Evolutionary conservation across 2,329 filamentous ascomycete species (phyloP), one percentile per base, ranked within the genome.

Genomic region (Cryphonectria radicalis): DNA sequence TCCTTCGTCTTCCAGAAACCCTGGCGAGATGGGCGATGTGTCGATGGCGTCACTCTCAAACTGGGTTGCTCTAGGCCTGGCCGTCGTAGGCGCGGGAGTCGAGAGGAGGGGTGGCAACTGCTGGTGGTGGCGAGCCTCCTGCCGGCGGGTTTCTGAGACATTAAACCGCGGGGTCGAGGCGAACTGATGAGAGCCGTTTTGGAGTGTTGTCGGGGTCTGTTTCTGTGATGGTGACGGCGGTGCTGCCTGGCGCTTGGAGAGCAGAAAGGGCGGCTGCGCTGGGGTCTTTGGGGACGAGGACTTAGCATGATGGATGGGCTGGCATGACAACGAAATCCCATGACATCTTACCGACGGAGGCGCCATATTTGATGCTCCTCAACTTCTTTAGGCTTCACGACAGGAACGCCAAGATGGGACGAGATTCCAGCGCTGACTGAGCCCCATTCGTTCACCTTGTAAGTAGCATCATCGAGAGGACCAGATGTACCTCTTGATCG

Each of bases 121-220:
- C 46, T 50, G 46, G 5, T n/a, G 46, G 19, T 73, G 73, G 32
- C 73, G 73, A 11, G n/a, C 14, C 3, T 72, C 67, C 19, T 73
- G 72, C 17, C 69, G 68, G 10, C 73, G 72, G 7, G 75, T 75
- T 3, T 72, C 68, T 8, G 72, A 72, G 14, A 60, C 62, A 32
- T 70, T 73, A 35, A 78, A 78, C 0, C 76, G 75, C 3, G 77
- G 76, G 1, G 77, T 78, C n/a, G 74, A 72, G 59, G 73, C 71
- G 25, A 78, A 78, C 35, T 73, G 73, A 10, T 66, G 71, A 1
- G 74, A 62, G 19, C 74, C 70, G 46, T 25, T 63, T n/a, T 73
- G 72, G 25, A 68, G 68, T n/a, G 59, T 53, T 55, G 67, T 53
- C 64, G 70, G 60, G 43, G 63, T 66, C 28, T 59, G 66, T 14